These are phyloP conservation scores for Hirsutella thompsonii DNA, from an alignment of 2,329 filamentous ascomycete genomes.

Conservation along the genomic window DNA sequence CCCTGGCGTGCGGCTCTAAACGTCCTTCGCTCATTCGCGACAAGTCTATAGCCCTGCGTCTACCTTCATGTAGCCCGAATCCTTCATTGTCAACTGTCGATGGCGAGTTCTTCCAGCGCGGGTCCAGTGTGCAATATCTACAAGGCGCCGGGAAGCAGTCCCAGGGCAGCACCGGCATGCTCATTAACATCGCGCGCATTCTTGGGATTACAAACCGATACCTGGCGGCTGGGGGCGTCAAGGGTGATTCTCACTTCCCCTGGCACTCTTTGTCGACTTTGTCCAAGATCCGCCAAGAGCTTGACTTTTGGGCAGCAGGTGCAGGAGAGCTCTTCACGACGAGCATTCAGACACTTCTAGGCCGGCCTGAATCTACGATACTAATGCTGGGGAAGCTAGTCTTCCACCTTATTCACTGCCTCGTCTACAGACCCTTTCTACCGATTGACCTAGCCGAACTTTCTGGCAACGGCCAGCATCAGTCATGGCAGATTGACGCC, in stretches of 20 bases:
- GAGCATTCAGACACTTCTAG: constrained; percentile 55
- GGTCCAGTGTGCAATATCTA: constrained; percentile 64
- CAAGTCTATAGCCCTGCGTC: constrained; percentile 58
- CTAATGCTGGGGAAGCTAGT: constrained; percentile 75
- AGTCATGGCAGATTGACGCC: constrained; percentile 86
- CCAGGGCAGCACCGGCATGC: constrained; percentile 65
- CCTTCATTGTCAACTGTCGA: constrained; percentile 51
- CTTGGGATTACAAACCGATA: constrained; percentile 76
- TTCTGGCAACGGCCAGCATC: constrained; percentile 67
- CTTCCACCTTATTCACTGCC: constrained; percentile 75
- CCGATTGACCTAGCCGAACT: constrained; percentile 75
- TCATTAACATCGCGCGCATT: constrained; percentile 75
- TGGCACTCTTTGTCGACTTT: constrained; percentile 80
- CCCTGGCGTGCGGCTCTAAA: constrained; percentile 68
- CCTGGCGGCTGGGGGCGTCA: constrained; percentile 72
- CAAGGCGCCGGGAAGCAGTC: constrained; percentile 55
- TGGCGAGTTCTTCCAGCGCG: constrained; percentile 69
- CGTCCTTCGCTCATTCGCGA: constrained; percentile 70
- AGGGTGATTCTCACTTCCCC: constrained; percentile 80
- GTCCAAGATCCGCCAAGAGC: constrained; percentile 73
- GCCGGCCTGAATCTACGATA: constrained; percentile 64
- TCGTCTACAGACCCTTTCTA: constrained; percentile 77
- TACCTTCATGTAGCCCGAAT: constrained; percentile 61
- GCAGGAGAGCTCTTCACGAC: constrained; percentile 70
- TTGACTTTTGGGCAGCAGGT: constrained; percentile 75